Percentiles rank a stretch among this genome's conserved stretches.
phyloP scores from a whole-genome alignment of 2,329 filamentous ascomycete species.

The Trichothecium sympodiale region DNA sequence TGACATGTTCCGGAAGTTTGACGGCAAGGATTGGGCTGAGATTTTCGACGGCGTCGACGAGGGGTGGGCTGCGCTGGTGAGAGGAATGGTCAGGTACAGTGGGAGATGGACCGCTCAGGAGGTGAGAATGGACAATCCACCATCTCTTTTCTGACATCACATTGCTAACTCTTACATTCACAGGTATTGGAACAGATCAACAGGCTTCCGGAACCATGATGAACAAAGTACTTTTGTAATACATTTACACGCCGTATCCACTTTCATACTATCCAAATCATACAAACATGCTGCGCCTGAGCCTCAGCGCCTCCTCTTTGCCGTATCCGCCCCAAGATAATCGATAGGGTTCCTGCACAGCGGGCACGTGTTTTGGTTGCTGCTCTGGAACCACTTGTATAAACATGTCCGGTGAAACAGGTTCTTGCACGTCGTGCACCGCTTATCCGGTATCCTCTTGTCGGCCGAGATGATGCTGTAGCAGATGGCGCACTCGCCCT shows the following conservation, averaged over 20 bases:
- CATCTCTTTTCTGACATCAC: background rate
- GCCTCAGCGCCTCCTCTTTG: conserved; percentile 20
- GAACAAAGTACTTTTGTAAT: no score
- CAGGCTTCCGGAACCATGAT: no score
- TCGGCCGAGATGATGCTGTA: conserved; percentile 88
- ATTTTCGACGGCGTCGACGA: conserved; percentile 52
- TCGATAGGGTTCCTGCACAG: conserved; percentile 84
- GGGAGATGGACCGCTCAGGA: conserved; percentile 52
- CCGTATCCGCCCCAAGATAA: conserved; percentile 33
- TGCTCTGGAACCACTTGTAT: conserved; percentile 95
- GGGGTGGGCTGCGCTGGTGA: conserved; percentile 54
- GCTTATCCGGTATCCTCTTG: conserved; percentile 83
- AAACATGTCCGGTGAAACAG: conserved; percentile 82
- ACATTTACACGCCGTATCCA: no score
- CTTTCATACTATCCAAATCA: background rate
- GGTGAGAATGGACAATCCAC: no score
- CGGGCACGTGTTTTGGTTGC: conserved; percentile 83
- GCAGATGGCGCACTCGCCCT: conserved; percentile 93
- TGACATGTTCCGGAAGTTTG: conserved; percentile 76
- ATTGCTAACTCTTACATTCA: background rate
- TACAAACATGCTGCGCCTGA: background rate
- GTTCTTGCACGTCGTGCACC: conserved; percentile 87
- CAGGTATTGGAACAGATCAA: no score
- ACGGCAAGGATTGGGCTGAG: conserved; percentile 53
- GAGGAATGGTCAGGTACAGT: conserved; percentile 59